Conservation (phyloP, 257 asterid genomes). For the Verbena officinalis region DNA sequence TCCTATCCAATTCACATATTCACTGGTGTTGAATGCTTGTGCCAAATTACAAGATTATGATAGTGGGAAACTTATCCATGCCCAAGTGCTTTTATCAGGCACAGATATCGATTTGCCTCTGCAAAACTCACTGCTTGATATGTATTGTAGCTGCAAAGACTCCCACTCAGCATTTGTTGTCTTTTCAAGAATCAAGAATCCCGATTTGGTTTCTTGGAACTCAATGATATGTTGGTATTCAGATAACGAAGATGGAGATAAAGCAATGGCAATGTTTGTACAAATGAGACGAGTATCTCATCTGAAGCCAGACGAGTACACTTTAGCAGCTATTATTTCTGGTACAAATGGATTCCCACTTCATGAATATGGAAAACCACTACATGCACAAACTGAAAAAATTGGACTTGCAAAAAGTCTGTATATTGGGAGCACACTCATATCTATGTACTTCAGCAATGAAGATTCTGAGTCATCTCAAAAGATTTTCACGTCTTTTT, state of each 20-base stretch:
- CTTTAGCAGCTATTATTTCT: constrained; percentile 65
- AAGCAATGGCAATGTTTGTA: constrained; percentile 59
- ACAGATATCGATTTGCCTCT: constrained; percentile 58
- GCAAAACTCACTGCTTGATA: constrained; percentile 71
- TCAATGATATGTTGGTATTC: constrained; percentile 76
- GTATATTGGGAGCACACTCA: constrained; percentile 59
- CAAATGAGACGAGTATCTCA: constrained; percentile 33
- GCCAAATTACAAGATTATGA: constrained; percentile 50
- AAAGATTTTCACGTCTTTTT: constrained; percentile 51
- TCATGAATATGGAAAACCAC: constrained; percentile 61
- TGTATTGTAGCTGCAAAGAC: constrained; percentile 79
- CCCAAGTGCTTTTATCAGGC: constrained; percentile 53
- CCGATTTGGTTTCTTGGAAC: constrained; percentile 91
- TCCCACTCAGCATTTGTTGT: constrained; percentile 41
- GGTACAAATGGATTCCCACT: constrained; percentile 51
- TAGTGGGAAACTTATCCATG: constrained; percentile 60
- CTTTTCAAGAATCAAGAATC: constrained; percentile 53
- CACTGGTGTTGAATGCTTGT: constrained; percentile 74
- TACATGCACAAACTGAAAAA: constrained; percentile 74
- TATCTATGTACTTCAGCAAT: constrained; percentile 70
- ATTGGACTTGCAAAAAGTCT: constrained; percentile 49
- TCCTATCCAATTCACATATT: constrained; percentile 67
- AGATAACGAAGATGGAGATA: constrained; percentile 59
- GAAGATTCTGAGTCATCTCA: constrained; percentile 49
- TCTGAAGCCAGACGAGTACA: constrained; percentile 67